These are phyloP conservation scores for Lepraria neglecta DNA, from an alignment of 495 filamentous ascomycete species.

Conservation along the genomic window DNA sequence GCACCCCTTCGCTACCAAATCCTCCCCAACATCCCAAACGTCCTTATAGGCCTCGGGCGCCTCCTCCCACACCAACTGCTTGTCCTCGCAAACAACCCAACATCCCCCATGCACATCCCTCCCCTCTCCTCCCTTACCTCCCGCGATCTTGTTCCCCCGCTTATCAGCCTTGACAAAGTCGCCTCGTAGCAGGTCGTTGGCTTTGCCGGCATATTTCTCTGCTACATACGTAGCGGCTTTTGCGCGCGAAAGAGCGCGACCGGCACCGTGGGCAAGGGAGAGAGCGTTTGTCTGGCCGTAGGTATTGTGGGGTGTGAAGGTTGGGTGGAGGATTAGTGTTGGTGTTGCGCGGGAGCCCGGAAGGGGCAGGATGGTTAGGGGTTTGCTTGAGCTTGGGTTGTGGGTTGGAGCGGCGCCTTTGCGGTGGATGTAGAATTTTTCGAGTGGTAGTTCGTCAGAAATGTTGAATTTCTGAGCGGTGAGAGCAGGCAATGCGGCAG, in stretches of 20 bases:
- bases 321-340: conserved; percentile 33
- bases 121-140: conserved; percentile 16
- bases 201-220: conserved; percentile 22
- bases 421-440: conserved; percentile 34
- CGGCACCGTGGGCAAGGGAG: conserved; percentile 37
- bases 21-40: conserved; percentile 33
- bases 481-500: too few relatives aligned
- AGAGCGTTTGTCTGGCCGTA: conserved; percentile 31
- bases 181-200: conserved; percentile 21
- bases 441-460: too few relatives aligned
- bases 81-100: conserved; percentile 38
- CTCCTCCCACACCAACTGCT: conserved; percentile 39
- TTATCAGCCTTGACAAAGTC: conserved; percentile 24
- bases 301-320: conserved; percentile 23
- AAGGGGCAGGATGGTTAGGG: conserved; percentile 33
- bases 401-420: conserved; percentile 37
- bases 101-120: conserved; percentile 28
- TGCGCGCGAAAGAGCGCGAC: conserved; percentile 32
- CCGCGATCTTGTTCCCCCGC: conserved; percentile 22
- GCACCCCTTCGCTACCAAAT: conserved; percentile 32
- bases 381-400: conserved; percentile 15
- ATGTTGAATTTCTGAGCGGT: background rate
- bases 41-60: conserved; percentile 38
- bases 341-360: conserved; percentile 37
- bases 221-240: conserved; percentile 28